A percentile compares a stretch with the other conserved stretches of the same genome.
Evolutionary conservation across 495 filamentous ascomycete species (phyloP).

Genomic region (Penicillium taxi): DNA sequence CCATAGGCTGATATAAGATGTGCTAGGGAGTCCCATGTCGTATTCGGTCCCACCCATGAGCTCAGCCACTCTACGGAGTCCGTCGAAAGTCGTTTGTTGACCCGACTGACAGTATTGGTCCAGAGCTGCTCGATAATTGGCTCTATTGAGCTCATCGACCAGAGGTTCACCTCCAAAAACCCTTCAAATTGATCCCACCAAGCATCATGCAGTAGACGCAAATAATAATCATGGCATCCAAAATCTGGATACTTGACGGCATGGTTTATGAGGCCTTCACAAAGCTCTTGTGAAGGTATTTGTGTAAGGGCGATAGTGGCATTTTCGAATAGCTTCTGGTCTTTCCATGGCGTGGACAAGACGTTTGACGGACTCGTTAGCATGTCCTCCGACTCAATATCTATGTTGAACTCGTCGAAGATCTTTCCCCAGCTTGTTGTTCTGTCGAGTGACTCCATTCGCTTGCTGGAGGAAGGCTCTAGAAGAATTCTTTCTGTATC

Average conservation of each 20-base stretch:
- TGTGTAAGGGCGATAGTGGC: not conserved
- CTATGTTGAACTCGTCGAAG: not conserved
- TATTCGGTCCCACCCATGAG: not conserved
- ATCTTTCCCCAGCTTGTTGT: not conserved
- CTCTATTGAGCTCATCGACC: not conserved
- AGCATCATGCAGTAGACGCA: not conserved
- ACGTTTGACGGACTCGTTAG: not conserved
- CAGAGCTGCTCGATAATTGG: not conserved
- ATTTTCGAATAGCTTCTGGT: not conserved
- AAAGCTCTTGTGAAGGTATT: not conserved
- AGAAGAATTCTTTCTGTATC: not conserved
- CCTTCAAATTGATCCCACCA: no score
- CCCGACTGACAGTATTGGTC: not conserved
- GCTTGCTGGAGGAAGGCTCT: not conserved
- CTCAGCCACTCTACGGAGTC: not conserved
- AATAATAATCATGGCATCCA: not conserved
- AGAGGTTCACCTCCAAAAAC: not conserved
- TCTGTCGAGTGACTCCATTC: not conserved
- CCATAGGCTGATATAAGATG: not conserved
- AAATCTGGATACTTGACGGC: not conserved
- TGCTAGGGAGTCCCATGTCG: not conserved
- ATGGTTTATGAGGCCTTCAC: not conserved
- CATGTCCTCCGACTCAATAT: not conserved
- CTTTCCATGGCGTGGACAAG: not conserved
- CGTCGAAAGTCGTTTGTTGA: not conserved